Evolutionary conservation across 352 stramenopile species (phyloP), one percentile per base, ranked within the genome.

Genomic region (Phytophthora quininea): DNA sequence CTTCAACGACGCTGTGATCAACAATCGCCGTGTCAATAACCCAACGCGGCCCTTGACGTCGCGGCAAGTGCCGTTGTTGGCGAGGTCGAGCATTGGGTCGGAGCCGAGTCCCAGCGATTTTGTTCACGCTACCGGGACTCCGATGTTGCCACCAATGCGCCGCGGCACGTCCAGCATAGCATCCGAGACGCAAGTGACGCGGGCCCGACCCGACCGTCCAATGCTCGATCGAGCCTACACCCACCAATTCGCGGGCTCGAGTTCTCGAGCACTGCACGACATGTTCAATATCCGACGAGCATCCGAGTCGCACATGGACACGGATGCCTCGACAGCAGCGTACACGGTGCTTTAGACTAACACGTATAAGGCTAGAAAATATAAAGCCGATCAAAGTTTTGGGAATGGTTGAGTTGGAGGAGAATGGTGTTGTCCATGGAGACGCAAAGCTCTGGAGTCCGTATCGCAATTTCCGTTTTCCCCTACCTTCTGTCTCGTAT

Each of bases 201-300:
- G 12, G 31, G 32, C 55, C 54, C 3, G 19, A 24, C 19, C 19
- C 19, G 19, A 24, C 19, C 19, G 19, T 24, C 19, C 19, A 24
- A 63, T 64, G 54, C 37, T 75, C 10, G 58, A 77, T 0, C 60
- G 65, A 3, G 61, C 52, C 31, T 64, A 74, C 37, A 67, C 49
- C 0, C 55, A 69, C 7, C 64, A 75, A 14, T 75, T 78, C 32
- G 50, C 55, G 31, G 52, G 58, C 4, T 74, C 71, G 8, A 73
- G 62, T 19, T 73, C 67, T 29, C 56, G 67, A 57, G 57, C 59
- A 19, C 58, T 76, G 2, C 71, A 76, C 43, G 63, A 71, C 27
- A 68, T 79, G 58, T 73, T 69, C 27, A 73, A 76, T 19, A 76
- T 76, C 24, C 48, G 60, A 12, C 32, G 58, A n/a, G 54, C 37